Percentiles rank a stretch among this genome's conserved stretches.
Evolutionary conservation across 352 stramenopile genomes (phyloP).

Genomic region (Pythium pyrilobum): DNA sequence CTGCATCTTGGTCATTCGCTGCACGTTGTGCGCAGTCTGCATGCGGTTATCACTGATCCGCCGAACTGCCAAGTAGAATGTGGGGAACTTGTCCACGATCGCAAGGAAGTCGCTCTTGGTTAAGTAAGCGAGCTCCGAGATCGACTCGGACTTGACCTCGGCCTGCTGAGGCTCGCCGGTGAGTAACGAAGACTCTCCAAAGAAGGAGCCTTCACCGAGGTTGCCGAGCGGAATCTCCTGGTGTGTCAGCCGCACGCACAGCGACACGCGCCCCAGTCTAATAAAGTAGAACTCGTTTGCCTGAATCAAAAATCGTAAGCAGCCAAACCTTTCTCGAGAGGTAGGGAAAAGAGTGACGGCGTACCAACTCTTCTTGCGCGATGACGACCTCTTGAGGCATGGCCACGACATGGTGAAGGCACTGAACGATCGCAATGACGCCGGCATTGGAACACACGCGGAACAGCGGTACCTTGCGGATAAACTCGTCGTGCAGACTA

Average conservation of each 20-base stretch:
- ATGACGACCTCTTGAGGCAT: slow-evolving; percentile 74
- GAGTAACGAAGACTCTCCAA: slow-evolving; percentile 62
- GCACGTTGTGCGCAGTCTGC: slow-evolving; percentile 62
- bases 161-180: slow-evolving; percentile 46
- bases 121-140: slow-evolving; percentile 63
- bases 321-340: not conserved
- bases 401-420: slow-evolving; percentile 47
- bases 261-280: slow-evolving; percentile 51
- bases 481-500: slow-evolving; percentile 62
- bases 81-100: slow-evolving; percentile 62
- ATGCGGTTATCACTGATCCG: slow-evolving; percentile 61
- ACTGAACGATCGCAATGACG: slow-evolving; percentile 71
- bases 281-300: slow-evolving; percentile 76
- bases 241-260: slow-evolving; percentile 30
- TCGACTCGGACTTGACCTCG: slow-evolving; percentile 54
- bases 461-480: slow-evolving; percentile 71
- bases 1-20: slow-evolving; percentile 58
- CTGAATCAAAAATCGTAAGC: slow-evolving; percentile 1
- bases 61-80: slow-evolving; percentile 58
- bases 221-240: slow-evolving; percentile 50
- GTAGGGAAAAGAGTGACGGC: not conserved
- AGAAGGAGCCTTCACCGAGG: slow-evolving; percentile 70
- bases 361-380: slow-evolving; percentile 42
- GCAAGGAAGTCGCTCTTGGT: slow-evolving; percentile 48
- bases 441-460: slow-evolving; percentile 60